phyloP scores from a whole-genome alignment of 768 basidiomycete species.

The Termitomyces sp. region DNA sequence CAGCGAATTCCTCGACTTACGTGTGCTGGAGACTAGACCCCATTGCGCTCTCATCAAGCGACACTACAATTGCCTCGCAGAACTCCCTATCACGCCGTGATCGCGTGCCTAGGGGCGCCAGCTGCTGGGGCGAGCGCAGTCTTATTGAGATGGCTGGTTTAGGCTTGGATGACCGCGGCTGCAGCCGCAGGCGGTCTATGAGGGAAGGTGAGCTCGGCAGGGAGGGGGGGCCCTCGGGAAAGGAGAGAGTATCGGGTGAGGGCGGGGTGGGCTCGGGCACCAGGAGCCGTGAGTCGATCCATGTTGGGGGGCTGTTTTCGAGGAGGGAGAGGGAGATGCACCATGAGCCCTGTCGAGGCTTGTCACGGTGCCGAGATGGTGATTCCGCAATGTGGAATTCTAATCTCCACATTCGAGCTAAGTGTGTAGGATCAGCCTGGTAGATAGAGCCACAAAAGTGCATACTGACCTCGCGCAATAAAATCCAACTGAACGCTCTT shows the following conservation, averaged over 20 bases:
- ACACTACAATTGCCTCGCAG: conserved; percentile 31
- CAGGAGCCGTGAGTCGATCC: conserved; percentile 46
- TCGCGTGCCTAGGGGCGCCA: conserved; percentile 24
- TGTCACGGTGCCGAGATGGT: not conserved
- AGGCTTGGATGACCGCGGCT: conserved; percentile 11
- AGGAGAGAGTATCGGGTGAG: not conserved
- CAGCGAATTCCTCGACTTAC: conserved; percentile 34
- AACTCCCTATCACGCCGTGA: not conserved
- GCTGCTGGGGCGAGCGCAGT: conserved; percentile 28
- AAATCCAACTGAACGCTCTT: conserved; percentile 55
- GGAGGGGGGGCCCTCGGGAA: not conserved
- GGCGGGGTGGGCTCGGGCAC: conserved; percentile 31
- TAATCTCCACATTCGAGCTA: conserved; percentile 56
- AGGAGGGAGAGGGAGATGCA: conserved; percentile 45
- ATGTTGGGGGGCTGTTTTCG: conserved; percentile 55
- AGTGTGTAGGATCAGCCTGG: too few relatives aligned
- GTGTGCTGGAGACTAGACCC: conserved; percentile 46
- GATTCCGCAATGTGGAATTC: conserved; percentile 32
- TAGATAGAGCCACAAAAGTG: too few relatives aligned
- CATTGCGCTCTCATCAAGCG: conserved; percentile 33
- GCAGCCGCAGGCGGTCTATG: conserved; percentile 6
- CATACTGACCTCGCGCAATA: conserved; percentile 56
- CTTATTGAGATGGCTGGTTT: conserved; percentile 31
- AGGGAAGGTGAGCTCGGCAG: conserved; percentile 4
- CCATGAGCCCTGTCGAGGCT: conserved; percentile 35